phyloP scores from a whole-genome alignment of 2,329 filamentous ascomycete genomes.

The Passalora sequoiae region DNA sequence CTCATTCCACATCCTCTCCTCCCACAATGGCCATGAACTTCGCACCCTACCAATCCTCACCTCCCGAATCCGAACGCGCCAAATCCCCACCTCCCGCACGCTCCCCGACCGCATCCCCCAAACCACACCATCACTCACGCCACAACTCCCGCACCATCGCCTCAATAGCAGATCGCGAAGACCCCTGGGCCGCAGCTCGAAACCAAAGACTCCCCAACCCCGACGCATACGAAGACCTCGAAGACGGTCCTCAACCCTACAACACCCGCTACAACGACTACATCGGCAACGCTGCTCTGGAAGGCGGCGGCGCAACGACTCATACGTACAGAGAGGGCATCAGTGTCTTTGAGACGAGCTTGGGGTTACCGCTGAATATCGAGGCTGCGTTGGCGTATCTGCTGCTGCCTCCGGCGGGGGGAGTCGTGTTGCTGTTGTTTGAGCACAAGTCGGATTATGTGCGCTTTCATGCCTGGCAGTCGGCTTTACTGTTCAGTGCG shows the following conservation, averaged over 20 bases:
- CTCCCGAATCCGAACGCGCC: slow-evolving; percentile 76
- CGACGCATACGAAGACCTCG: slow-evolving; percentile 30
- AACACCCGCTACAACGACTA: slow-evolving; percentile 30
- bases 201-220: slow-evolving; percentile 38
- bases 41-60: slow-evolving; percentile 90
- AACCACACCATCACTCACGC: slow-evolving; percentile 31
- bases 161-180: slow-evolving; percentile 32
- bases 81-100: slow-evolving; percentile 65
- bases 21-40: slow-evolving; percentile 74
- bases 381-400: slow-evolving; percentile 90
- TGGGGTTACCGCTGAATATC: slow-evolving; percentile 80
- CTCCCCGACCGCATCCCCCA: slow-evolving; percentile 50
- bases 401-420: slow-evolving; percentile 75
- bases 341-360: slow-evolving; percentile 75
- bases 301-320: slow-evolving; percentile 27
- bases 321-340: slow-evolving; percentile 50
- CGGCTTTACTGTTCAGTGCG: slow-evolving; percentile 30
- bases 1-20: too few relatives aligned
- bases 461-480: slow-evolving; percentile 93
- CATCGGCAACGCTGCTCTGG: slow-evolving; percentile 25
- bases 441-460: slow-evolving; percentile 98
- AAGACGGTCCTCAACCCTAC: slow-evolving; percentile 20
- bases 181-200: slow-evolving; percentile 38
- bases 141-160: slow-evolving; percentile 27
- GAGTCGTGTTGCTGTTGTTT: slow-evolving; percentile 73